Evolutionary conservation across 73 alveolate genomes (phyloP), one percentile per base, ranked within the genome.

Genomic region (Blepharisma stoltei): DNA sequence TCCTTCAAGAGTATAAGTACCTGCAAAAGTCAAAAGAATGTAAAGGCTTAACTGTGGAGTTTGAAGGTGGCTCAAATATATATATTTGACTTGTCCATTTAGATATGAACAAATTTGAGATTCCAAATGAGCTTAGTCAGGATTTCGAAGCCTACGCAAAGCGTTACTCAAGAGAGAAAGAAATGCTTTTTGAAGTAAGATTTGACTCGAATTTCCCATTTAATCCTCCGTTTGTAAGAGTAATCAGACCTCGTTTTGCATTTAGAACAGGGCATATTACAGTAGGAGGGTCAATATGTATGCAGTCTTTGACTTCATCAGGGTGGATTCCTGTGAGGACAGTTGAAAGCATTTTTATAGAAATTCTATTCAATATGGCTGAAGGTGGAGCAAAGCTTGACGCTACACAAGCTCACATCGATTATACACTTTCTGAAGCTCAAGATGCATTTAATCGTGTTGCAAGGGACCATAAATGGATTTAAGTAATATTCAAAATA

Each of bases 211-310:
- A 67, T 54, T 86, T 37, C 78, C 93, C 93, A 38, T 70, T 82
- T 81, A 60, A 81, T 77, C 88, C 93, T 47, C 94, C 94, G 6
- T 90, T 90, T 82, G 77, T 90, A n/a, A 68, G 96, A 67, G 90
- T 90, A 6, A 87, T 90, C 7, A 76, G 83, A 46, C 96, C 96
- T 6, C 76, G 93, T 21, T 90, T 90, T 55, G 82, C 77, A 38
- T 86, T 86, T 81, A 82, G 83, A 67, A 90, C 96, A 37, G 96
- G 96, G 4, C 96, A 90, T 76, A 77, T 90, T 38, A 90, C 96
- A 23, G 67, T 86, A 18, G 96, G 96, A 7, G 96, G 96, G 6
- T 83, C 90, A 9, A 70, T 90, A 41, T 90, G 96, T 77, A 87
- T 80, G 86, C 84, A 86, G 83, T 67, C 86, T 37, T 77, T 90